A percentile compares a stretch with the other conserved stretches of the same genome.
Evolutionary conservation across 805 yeast genomes (phyloP).

Genomic region (Diddensiella caesifluorescens): DNA sequence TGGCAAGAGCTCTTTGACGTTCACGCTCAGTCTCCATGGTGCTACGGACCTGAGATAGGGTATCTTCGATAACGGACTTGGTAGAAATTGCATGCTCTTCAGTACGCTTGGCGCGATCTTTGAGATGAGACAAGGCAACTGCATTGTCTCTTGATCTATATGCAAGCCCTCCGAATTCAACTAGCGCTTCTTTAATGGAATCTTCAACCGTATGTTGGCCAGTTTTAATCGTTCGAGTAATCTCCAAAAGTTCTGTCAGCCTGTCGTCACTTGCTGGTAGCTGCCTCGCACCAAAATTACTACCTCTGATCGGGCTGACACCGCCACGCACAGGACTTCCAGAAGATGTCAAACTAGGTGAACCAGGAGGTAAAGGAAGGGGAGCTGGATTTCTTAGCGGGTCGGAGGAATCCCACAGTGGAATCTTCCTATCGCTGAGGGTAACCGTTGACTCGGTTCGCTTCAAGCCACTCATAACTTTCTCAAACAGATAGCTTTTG

Average conservation of each 20-base stretch:
- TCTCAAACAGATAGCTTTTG: too few species aligned
- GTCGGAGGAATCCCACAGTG: slow-evolving; percentile 38
- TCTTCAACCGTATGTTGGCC: slow-evolving; percentile 30
- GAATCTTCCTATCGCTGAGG: slow-evolving; percentile 18
- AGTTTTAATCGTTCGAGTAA: slow-evolving; percentile 28
- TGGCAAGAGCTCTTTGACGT: slow-evolving; percentile 13
- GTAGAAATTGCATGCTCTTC: slow-evolving; percentile 20
- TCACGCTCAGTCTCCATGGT: slow-evolving; percentile 16
- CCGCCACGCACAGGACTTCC: slow-evolving; percentile 8
- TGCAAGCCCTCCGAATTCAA: slow-evolving; percentile 32
- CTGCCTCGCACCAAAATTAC: slow-evolving; percentile 15
- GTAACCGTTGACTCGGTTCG: slow-evolving; percentile 26
- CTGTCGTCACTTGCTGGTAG: slow-evolving; percentile 11
- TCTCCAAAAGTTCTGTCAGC: slow-evolving; percentile 26
- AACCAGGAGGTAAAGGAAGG: slow-evolving; percentile 38
- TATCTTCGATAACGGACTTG: slow-evolving; percentile 16
- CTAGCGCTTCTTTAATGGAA: slow-evolving; percentile 30
- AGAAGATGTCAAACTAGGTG: slow-evolving; percentile 27
- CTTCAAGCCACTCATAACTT: slow-evolving; percentile 9
- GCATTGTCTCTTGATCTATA: slow-evolving; percentile 36
- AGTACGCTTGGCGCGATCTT: slow-evolving; percentile 21
- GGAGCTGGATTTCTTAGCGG: slow-evolving; percentile 40
- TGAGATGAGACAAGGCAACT: slow-evolving; percentile 26
- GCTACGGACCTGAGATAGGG: slow-evolving; percentile 9
- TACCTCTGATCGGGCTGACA: slow-evolving; percentile 24